Base-by-base conservation (phyloP, 495 filamentous ascomycete species). In the Pyronema omphalodes region DNA sequence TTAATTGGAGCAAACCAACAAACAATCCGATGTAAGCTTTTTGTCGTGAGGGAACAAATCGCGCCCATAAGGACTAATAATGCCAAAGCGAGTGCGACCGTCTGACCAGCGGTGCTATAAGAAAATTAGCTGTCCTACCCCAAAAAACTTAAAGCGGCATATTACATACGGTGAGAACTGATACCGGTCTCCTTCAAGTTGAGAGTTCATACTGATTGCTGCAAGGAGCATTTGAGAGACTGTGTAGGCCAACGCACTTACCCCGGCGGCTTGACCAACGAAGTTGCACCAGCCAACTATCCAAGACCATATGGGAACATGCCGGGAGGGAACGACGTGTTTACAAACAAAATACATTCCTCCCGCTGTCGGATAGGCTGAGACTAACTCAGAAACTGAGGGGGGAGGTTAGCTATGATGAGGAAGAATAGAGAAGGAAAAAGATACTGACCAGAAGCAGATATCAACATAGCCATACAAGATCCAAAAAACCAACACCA, bases 1-100 rank as follows among this genome's bases (percentile, higher is more conserved):
- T 84, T 84, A 54, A 84, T 82, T 0, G 81, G 81, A 7, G 81
- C 81, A 67, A 84, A 84, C 79, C 79, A 83, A 5, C 81, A 64
- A 23, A 84, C 69, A 35, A 81, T 77, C 33, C 71, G 69, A 66
- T 83, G 80, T 18, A 84, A 67, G 2, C 68, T 72, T 59, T 73
- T 79, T 0, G 81, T 84, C 0, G 76, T 78, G 53, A 84, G 66
- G 0, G 81, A 85, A 65, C 78, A 82, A 3, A 83, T 75, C 7
- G 73, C 63, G 2, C 81, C 81, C 56, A 81, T 73, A 1, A 78
- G 37, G 36, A 73, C 72, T 7, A 84, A 66, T 9, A 81, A 60
- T 3, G 71, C 64, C 48, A 82, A 74, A 3, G 80, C 71, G 29
- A 83, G 65, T 7, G 81, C 47, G 0, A 83, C 81, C 0, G 78